Conservation (phyloP, 164 flowering plant species). For the Annona squamosa region DNA sequence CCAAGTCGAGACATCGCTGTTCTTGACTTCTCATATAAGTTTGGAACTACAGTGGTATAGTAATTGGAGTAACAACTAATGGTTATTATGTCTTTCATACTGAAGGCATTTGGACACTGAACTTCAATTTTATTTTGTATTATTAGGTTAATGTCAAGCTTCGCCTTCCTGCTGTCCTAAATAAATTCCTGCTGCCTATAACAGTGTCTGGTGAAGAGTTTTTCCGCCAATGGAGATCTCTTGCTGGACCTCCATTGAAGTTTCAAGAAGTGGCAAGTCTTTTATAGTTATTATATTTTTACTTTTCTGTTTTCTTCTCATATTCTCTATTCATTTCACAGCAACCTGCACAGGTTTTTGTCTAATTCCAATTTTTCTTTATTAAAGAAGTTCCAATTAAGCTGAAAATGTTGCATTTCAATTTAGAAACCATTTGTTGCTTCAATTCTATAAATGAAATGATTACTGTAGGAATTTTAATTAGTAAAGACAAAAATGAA, state of each 20-base stretch:
- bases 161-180: constrained; percentile 89
- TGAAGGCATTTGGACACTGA: neutral
- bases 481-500: no score
- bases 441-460: neutral
- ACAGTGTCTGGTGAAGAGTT: constrained; percentile 82
- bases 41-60: constrained; percentile 56
- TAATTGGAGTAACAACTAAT: neutral
- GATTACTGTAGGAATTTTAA: no score
- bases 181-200: constrained; percentile 86
- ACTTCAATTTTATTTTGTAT: constrained; percentile 8
- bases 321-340: no score
- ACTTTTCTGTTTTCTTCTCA: neutral
- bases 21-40: constrained; percentile 88
- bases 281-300: neutral
- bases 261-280: constrained; percentile 91
- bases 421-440: neutral
- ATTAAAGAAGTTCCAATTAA: no score
- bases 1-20: constrained; percentile 98
- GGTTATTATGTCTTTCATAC: neutral
- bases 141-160: constrained; percentile 80
- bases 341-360: no score
- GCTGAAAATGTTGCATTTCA: neutral
- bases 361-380: neutral
- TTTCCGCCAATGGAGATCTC: constrained; percentile 97
- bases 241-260: constrained; percentile 96